phyloP scores from a whole-genome alignment of 805 yeast genomes.

The Clavispora vitiphila region DNA sequence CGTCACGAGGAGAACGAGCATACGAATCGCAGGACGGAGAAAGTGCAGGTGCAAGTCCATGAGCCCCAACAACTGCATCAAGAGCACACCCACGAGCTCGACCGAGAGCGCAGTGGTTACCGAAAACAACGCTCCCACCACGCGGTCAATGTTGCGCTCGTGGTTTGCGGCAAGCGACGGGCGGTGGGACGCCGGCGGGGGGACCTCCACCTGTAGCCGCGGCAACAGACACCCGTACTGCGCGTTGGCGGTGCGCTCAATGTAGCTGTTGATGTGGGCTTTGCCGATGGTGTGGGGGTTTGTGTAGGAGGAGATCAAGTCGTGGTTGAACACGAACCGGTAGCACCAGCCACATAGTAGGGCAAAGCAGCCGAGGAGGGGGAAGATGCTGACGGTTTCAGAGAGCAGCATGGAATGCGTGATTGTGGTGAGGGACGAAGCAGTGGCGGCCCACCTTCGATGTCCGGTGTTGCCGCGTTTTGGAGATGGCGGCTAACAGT shows the following conservation, averaged over 20 bases:
- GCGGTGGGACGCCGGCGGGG: not conserved
- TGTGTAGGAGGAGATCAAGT: slow-evolving; percentile 21
- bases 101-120: slow-evolving; percentile 26
- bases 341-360: slow-evolving; percentile 17
- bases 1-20: slow-evolving; percentile 34
- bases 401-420: no score
- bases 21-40: slow-evolving; percentile 36
- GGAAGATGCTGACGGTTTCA: slow-evolving; percentile 8
- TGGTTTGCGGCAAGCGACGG: not conserved
- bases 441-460: no score
- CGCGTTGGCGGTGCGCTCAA: slow-evolving; percentile 13
- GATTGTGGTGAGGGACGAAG: no score
- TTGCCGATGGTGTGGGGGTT: slow-evolving; percentile 15
- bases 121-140: slow-evolving; percentile 26
- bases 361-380: slow-evolving; percentile 13
- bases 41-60: slow-evolving; percentile 20
- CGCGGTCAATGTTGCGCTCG: slow-evolving; percentile 5
- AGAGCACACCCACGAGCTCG: slow-evolving; percentile 28
- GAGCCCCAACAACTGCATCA: slow-evolving; percentile 30
- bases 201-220: slow-evolving; percentile 12
- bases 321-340: slow-evolving; percentile 20
- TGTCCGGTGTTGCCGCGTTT: no score
- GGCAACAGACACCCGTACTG: slow-evolving; percentile 13
- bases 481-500: no score
- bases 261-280: slow-evolving; percentile 22